Conservation (phyloP, 148 eudicot genomes). For the Persicaria maculosa region DNA sequence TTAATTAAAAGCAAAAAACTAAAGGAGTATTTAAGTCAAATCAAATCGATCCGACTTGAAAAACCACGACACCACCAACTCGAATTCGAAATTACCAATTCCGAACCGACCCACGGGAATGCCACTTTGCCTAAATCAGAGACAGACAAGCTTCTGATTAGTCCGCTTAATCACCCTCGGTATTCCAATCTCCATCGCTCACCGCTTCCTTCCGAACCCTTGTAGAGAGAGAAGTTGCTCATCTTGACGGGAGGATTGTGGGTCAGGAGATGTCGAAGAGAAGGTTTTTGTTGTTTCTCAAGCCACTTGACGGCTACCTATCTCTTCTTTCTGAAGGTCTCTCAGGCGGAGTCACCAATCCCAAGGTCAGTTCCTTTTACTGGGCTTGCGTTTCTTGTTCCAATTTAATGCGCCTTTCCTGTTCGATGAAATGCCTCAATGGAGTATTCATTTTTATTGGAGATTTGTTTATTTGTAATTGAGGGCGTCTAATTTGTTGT, state of each 20-base stretch:
- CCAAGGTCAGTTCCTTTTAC: constrained; percentile 26
- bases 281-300: constrained; percentile 59
- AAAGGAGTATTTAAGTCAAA: too few relatives aligned
- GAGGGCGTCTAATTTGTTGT: background rate
- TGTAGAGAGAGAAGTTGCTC: background rate
- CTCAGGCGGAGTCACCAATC: constrained; percentile 25
- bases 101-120: too few relatives aligned
- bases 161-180: too few relatives aligned
- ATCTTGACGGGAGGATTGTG: background rate
- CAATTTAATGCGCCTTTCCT: constrained; percentile 9
- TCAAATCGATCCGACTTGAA: too few relatives aligned
- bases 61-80: too few relatives aligned
- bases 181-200: too few relatives aligned
- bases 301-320: constrained; percentile 52
- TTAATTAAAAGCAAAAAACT: too few relatives aligned
- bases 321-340: constrained; percentile 15
- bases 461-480: background rate
- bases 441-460: background rate
- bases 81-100: too few relatives aligned
- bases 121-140: too few relatives aligned
- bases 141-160: too few relatives aligned
- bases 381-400: background rate
- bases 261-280: constrained; percentile 42
- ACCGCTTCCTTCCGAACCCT: too few relatives aligned
- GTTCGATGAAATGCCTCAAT: constrained; percentile 26